Evolutionary conservation across 805 yeast species (phyloP).

Genomic region (Phaffomyces thermotolerans): DNA sequence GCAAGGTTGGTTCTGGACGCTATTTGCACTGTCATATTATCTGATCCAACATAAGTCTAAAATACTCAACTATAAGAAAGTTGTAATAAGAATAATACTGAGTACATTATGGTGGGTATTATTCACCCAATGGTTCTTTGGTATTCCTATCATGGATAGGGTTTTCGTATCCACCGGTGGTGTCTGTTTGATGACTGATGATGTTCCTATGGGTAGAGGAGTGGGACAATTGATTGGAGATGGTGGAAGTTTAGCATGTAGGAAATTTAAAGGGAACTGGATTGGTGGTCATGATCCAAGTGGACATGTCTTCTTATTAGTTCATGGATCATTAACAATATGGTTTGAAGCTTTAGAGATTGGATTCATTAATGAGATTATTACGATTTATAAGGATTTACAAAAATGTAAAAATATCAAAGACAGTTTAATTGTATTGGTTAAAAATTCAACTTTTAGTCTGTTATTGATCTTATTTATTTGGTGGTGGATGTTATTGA

Average conservation of each 20-base stretch:
- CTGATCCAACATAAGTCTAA: constrained; percentile 12
- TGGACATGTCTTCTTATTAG: constrained; percentile 81
- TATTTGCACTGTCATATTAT: constrained; percentile 31
- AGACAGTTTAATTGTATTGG: not conserved
- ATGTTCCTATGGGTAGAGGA: constrained; percentile 63
- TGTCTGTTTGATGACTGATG: constrained; percentile 41
- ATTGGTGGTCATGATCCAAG: constrained; percentile 91
- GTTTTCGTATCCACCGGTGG: constrained; percentile 83
- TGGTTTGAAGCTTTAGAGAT: constrained; percentile 53
- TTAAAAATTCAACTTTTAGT: constrained; percentile 16
- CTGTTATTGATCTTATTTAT: constrained; percentile 33
- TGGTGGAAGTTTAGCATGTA: constrained; percentile 30
- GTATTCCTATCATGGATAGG: constrained; percentile 83
- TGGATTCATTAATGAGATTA: constrained; percentile 22
- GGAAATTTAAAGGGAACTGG: constrained; percentile 62
- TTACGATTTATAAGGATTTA: not conserved
- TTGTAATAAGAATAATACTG: constrained; percentile 8
- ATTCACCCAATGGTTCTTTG: constrained; percentile 82
- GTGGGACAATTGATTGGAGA: constrained; percentile 44
- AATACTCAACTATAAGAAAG: constrained; percentile 5
- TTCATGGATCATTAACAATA: constrained; percentile 57
- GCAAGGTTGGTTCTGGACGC: constrained; percentile 91
- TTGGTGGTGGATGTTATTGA: constrained; percentile 84
- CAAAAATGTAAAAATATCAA: not conserved
- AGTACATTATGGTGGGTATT: constrained; percentile 73